Conservation (phyloP, 306 rosid genomes). For the Notholithocarpus densiflorus region DNA sequence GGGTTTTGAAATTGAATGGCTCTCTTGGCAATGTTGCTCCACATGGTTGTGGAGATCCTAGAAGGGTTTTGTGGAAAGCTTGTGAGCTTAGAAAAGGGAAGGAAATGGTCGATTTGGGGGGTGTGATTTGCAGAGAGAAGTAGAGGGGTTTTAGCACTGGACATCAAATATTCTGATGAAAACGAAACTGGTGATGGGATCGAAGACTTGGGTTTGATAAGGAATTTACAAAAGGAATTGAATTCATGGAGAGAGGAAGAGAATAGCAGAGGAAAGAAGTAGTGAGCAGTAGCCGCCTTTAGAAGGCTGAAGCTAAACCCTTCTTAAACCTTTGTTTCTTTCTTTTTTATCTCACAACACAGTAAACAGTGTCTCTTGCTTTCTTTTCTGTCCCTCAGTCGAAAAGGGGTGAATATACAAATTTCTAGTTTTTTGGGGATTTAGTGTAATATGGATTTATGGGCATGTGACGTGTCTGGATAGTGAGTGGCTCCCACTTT, state of each 20-base stretch:
- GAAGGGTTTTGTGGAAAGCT: conserved; percentile 23
- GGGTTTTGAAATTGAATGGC: conserved; percentile 23
- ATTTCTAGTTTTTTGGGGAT: not conserved
- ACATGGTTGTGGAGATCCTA: conserved; percentile 56
- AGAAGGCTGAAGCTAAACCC: conserved; percentile 15
- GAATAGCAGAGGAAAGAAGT: not conserved
- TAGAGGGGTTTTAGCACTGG: conserved; percentile 28
- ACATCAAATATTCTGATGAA: conserved; percentile 38
- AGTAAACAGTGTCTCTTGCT: too few species aligned
- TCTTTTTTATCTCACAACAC: too few species aligned
- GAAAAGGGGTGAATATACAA: not conserved
- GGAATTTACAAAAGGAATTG: conserved; percentile 5
- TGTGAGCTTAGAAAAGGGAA: not conserved
- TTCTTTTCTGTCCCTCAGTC: not conserved
- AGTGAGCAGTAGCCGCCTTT: conserved; percentile 30
- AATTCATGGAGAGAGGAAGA: conserved; percentile 24
- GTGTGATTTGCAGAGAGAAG: conserved; percentile 20
- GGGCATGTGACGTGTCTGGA: not conserved
- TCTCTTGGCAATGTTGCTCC: conserved; percentile 56
- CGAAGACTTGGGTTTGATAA: not conserved
- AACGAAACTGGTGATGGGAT: not conserved
- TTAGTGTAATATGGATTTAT: not conserved
- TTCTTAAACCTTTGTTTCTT: conserved; percentile 30
- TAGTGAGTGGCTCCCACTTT: not conserved
- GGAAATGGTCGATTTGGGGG: conserved; percentile 21